Conservation (phyloP, 495 filamentous ascomycete genomes). For the Penicilliopsis zonata region DNA sequence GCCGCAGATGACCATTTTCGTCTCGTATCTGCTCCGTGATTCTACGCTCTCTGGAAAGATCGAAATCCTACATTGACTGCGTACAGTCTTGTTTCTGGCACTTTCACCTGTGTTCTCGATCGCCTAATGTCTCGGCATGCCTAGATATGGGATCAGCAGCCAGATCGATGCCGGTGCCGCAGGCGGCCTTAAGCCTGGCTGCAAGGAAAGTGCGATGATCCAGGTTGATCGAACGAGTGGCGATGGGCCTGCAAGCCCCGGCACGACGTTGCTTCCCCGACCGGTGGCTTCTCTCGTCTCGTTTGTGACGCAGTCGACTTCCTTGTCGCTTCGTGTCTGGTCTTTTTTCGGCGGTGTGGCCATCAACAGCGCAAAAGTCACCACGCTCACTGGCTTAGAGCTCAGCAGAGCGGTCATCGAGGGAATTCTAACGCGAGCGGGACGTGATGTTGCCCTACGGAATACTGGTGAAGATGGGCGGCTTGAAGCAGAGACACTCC, state of each 20-base stretch:
- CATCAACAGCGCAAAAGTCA: conserved; percentile 52
- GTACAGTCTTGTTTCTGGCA: no score
- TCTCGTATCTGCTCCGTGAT: no score
- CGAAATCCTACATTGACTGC: no score
- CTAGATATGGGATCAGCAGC: no score
- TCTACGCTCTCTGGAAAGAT: no score
- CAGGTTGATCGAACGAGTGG: not conserved
- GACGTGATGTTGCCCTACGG: conserved; percentile 48
- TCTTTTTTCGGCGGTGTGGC: conserved; percentile 52
- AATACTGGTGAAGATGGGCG: conserved; percentile 43
- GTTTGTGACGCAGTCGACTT: conserved; percentile 54
- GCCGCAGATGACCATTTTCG: no score
- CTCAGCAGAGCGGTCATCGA: conserved; percentile 55
- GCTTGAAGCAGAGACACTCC: conserved; percentile 47
- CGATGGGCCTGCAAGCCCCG: conserved; percentile 23
- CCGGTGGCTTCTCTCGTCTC: conserved; percentile 60
- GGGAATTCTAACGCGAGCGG: conserved; percentile 53
- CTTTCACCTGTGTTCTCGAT: no score
- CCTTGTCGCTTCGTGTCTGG: conserved; percentile 58
- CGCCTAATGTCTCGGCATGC: no score
- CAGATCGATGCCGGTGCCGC: no score
- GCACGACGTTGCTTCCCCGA: conserved; percentile 51
- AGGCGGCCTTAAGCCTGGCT: no score
- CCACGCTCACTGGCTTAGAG: conserved; percentile 59
- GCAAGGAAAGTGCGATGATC: not conserved